Evolutionary conservation across 257 asterid species (phyloP).

Genomic region (Cruciata laevipes): DNA sequence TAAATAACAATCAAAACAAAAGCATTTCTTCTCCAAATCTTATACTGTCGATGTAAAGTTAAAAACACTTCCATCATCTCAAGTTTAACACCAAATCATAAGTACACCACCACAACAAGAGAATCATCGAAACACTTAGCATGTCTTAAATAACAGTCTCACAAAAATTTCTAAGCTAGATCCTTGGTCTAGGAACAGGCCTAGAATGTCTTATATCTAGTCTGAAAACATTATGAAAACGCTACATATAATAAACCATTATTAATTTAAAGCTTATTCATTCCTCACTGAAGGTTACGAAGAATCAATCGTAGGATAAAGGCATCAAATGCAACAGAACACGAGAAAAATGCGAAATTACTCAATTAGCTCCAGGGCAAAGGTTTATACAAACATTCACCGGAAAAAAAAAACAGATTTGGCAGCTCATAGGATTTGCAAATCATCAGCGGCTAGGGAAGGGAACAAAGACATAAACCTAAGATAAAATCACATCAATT

Average conservation of each 20-base stretch:
- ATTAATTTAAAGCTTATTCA: not conserved
- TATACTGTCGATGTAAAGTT: too few relatives aligned
- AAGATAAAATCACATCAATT: not conserved
- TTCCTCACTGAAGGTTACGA: too few relatives aligned
- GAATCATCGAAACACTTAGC: too few relatives aligned
- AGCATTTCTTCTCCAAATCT: too few relatives aligned
- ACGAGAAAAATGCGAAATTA: not conserved
- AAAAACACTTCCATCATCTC: too few relatives aligned
- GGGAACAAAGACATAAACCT: not conserved
- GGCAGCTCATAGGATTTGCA: not conserved
- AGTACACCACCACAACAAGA: too few relatives aligned
- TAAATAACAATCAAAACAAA: not conserved
- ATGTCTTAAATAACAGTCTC: not conserved
- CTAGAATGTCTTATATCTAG: too few relatives aligned
- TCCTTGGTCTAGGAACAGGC: not conserved
- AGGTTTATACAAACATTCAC: not conserved
- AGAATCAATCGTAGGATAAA: not conserved
- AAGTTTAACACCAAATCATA: too few relatives aligned
- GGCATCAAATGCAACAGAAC: not conserved
- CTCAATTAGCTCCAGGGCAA: too few relatives aligned
- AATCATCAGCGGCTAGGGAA: conserved; percentile 14
- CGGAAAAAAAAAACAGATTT: too few relatives aligned
- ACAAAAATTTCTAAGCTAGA: not conserved
- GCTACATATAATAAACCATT: not conserved
- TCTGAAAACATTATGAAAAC: not conserved